Base-by-base conservation (phyloP, 495 filamentous ascomycete genomes). In the Xylaria castorea region DNA sequence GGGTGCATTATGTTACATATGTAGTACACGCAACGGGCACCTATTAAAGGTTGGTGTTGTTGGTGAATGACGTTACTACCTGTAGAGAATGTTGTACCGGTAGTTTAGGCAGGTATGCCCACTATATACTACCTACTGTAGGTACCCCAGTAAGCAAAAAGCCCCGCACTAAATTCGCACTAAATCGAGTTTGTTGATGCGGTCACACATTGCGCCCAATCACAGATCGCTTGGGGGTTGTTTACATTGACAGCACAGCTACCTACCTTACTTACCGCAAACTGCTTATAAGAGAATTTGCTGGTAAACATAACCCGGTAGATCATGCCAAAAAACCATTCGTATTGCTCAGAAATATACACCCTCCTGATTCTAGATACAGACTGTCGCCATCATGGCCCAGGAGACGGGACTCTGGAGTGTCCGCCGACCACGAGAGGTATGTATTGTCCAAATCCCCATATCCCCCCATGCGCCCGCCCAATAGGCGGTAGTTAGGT, bases 361-460 rank as follows among this genome's bases (percentile, higher is more conserved):
- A 50, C 51, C 36, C 71, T 60, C 34, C 20, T 20, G 46, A 66
- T 58, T 66, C 14, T 46, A 69, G 11, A 34, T 18, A 58, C 34
- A 53, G 30, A 16, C 48, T 14, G 36, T 38, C 61, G 61, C 22
- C 80, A 87, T 55, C 75, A 93, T 93, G 91, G 92, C 91, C 83
- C 91, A 93, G 83, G 91, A 93, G 74, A 89, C 90, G 75, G 89
- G 89, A 53, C 83, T 92, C 73, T 93, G 92, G 85, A 93, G 90
- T 77, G 90, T 92, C 74, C 90, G 88, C 79, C 87, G 91, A 72
- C 88, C 91, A 67, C 85, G 92, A 84, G 92, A 94, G 84, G 91
- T 93, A 87, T 76, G 86, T 73, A 48, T n/a, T n/a, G n/a, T 67
- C 38, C 61, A 40, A 58, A 67, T 27, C 40, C 14, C n/a, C 61